Conservation (phyloP, 1,284 basidiomycete species). For the Tylopilus sp. region DNA sequence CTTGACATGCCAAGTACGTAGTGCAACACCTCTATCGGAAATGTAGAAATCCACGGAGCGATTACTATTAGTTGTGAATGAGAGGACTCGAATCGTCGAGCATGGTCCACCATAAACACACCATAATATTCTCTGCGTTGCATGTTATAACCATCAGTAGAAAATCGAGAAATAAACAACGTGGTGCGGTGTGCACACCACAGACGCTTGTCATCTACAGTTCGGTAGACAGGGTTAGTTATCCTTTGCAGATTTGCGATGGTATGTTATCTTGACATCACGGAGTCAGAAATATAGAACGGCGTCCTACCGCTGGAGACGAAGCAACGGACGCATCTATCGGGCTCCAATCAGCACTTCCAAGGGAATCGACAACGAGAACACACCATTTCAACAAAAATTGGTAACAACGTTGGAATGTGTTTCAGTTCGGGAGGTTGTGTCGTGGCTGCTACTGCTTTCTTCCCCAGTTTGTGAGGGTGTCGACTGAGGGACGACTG, state of each 20-base stretch:
- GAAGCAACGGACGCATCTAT: constrained; percentile 39
- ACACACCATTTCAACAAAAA: constrained; percentile 88
- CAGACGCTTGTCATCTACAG: neutral
- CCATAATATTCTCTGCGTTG: neutral
- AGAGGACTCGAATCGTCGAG: neutral
- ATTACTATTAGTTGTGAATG: neutral
- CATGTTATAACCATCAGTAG: neutral
- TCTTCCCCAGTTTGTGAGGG: constrained; percentile 36
- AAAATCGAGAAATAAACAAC: neutral
- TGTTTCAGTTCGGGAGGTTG: constrained; percentile 75
- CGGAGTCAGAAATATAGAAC: neutral
- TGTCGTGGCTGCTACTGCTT: constrained; percentile 43
- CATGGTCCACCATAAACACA: neutral
- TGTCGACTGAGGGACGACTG: constrained; percentile 4
- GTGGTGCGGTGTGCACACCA: neutral
- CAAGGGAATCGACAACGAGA: neutral
- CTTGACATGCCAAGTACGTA: neutral
- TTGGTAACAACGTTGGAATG: constrained; percentile 73
- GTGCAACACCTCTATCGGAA: too few species aligned
- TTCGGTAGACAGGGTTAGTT: neutral
- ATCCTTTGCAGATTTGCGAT: neutral
- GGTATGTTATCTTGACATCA: constrained; percentile 1
- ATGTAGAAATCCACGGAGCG: too few species aligned
- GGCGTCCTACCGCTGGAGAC: constrained; percentile 13
- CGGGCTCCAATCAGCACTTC: constrained; percentile 6